phyloP scores from a whole-genome alignment of 192 early-diverging fungal genomes.

The Coemansia erecta region DNA sequence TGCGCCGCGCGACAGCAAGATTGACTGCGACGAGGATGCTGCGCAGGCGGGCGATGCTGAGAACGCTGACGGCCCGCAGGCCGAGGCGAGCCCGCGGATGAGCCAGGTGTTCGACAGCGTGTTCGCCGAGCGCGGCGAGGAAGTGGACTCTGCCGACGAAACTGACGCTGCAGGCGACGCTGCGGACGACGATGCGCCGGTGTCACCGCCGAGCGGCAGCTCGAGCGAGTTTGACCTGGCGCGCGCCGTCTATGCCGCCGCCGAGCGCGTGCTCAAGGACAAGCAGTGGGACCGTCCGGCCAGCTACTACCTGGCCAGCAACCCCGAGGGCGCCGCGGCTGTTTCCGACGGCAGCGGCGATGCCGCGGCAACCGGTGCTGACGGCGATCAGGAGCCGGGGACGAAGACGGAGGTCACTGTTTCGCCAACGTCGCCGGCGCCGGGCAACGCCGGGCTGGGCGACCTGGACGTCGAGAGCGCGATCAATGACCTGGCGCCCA shows the following conservation, averaged over 20 bases:
- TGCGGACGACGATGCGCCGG: neutral
- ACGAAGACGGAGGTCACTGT: neutral
- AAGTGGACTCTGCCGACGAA: neutral
- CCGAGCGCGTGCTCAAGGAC: constrained; percentile 46
- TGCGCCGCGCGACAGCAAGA: neutral
- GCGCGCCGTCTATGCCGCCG: constrained; percentile 38
- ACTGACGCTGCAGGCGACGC: neutral
- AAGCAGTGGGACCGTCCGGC: constrained; percentile 47
- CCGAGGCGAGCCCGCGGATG: neutral
- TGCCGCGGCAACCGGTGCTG: neutral
- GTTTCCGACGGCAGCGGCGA: neutral
- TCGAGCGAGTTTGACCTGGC: constrained; percentile 37
- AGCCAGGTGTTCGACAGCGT: neutral
- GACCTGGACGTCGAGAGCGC: constrained; percentile 24
- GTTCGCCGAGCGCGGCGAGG: neutral
- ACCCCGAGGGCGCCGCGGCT: neutral
- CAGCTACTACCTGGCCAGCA: constrained; percentile 30
- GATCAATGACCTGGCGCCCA: constrained; percentile 37
- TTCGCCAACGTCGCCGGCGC: neutral
- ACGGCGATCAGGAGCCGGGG: neutral
- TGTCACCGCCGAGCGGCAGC: neutral
- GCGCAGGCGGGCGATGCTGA: neutral
- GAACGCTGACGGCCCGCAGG: neutral
- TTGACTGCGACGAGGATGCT: neutral
- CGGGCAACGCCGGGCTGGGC: neutral